Evolutionary conservation across 768 basidiomycete species (phyloP).

Genomic region (Lactifluus hygrophoroides): DNA sequence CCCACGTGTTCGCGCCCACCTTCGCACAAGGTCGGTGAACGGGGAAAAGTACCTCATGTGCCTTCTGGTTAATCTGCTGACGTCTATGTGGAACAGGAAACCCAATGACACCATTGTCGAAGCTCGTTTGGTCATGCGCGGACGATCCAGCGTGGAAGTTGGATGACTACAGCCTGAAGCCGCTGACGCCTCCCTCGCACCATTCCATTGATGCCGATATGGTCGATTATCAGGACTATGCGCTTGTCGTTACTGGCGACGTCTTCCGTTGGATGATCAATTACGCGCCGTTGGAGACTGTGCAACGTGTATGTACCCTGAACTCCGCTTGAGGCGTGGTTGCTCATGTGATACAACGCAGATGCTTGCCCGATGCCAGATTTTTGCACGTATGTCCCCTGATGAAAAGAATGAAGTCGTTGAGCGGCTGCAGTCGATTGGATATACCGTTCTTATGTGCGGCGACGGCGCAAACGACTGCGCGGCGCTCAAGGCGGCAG

Average conservation of each 20-base stretch:
- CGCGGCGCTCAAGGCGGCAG: constrained; percentile 95
- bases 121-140: constrained; percentile 84
- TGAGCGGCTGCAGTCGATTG: constrained; percentile 84
- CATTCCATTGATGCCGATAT: constrained; percentile 65
- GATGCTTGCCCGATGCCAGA: constrained; percentile 97
- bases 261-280: constrained; percentile 99
- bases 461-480: constrained; percentile 99
- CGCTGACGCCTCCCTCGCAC: constrained; percentile 59
- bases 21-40: constrained; percentile 58
- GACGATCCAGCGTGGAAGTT: constrained; percentile 81
- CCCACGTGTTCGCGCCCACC: constrained; percentile 77
- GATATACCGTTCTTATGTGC: constrained; percentile 97
- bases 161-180: constrained; percentile 83
- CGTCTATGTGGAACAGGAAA: constrained; percentile 37
- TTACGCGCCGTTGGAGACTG: constrained; percentile 84
- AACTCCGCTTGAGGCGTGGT: not conserved
- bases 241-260: constrained; percentile 88
- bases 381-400: constrained; percentile 98
- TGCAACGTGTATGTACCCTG: constrained; percentile 67
- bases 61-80: not conserved
- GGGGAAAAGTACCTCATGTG: not conserved
- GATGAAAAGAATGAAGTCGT: constrained; percentile 99
- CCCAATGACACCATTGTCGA: constrained; percentile 42
- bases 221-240: constrained; percentile 76
- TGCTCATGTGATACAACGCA: constrained; percentile 26